Base-by-base conservation (phyloP, 768 basidiomycete species). In the Sarcodon aspratus region DNA sequence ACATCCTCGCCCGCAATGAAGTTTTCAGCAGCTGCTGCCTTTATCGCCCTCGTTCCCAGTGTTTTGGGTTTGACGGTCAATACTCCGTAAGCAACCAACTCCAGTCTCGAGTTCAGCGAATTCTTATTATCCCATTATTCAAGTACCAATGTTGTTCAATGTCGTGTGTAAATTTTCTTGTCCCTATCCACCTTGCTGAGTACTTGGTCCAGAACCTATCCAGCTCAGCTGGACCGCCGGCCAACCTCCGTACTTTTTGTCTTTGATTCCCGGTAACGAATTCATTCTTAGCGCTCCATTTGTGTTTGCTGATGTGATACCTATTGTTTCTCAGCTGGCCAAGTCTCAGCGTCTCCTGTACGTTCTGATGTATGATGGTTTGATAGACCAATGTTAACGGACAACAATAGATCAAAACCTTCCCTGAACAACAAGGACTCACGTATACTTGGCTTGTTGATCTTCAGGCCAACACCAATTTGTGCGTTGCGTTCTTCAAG, bases 241-340 rank as follows among this genome's bases (percentile, higher is more conserved):
- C 33, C 44, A 48, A 0, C 18, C 66, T 0, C 84, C 85, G 1
- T 87, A 73, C 64, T 88, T 67, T 60, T 49, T 85, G 45, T 66
- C 75, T 9, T 54, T 83, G 46, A 54, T 83, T 36, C 85, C 84
- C 44, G 79, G 83, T 85, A 53, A 33, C 74, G 54, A 3, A 3
- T 21, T 21, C 7, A 8, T 3, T 6, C 11, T 6, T 15, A 6
- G 37, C 33, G n/a, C 12, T 18, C 8, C 36, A 6, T 17, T 34
- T 9, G 6, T 45, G 33, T 13, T 31, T 45, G 10, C 45, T n/a
- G 3, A 31, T 33, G 51, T 32, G 43, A 15, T 27, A 9, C 34
- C 52, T 46, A 13, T 9, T 43, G 1, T 9, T 11, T 15, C 45
- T 17, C 53, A 85, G 84, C 70, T 51, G 76, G 74, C 18, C 78